Evolutionary conservation across 225 moss, liverwort and hornwort species (phyloP).

Genomic region (Ulota crispa): DNA sequence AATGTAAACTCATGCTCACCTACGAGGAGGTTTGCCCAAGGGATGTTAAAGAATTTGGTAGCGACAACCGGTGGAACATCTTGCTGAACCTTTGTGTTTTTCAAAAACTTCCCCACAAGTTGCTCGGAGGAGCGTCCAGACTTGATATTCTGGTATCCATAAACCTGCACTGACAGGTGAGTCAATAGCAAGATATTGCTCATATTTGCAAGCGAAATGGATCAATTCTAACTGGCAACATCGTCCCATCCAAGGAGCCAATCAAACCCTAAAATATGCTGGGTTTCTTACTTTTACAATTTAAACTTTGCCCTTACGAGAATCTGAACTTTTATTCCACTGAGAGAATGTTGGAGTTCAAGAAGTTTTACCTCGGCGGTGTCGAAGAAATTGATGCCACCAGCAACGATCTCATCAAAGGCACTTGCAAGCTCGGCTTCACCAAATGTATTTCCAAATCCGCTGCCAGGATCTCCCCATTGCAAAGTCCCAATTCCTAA

Average conservation of each 20-base stretch:
- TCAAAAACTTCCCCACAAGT: conserved; percentile 72
- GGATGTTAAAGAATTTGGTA: conserved; percentile 92
- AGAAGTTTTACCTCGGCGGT: conserved; percentile 72
- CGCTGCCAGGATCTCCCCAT: conserved; percentile 90
- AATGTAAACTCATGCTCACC: conserved; percentile 47
- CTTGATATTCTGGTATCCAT: conserved; percentile 89
- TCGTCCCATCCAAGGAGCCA: neutral
- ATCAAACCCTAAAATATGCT: neutral
- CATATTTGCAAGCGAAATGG: neutral
- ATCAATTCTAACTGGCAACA: neutral
- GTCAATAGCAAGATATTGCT: neutral
- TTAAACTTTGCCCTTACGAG: neutral
- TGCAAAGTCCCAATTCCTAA: conserved; percentile 89
- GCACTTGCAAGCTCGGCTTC: conserved; percentile 67
- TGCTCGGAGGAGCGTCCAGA: conserved; percentile 87
- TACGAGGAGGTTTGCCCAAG: conserved; percentile 93
- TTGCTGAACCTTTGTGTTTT: conserved; percentile 23
- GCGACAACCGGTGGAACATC: conserved; percentile 54
- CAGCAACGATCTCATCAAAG: conserved; percentile 63
- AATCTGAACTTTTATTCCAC: neutral
- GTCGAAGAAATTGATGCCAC: conserved; percentile 94
- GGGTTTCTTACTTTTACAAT: neutral
- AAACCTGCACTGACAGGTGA: conserved; percentile 56
- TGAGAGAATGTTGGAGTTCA: neutral
- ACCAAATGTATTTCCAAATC: conserved; percentile 66